Base-by-base conservation (phyloP, 148 eudicot genomes). In the Spergularia marina region DNA sequence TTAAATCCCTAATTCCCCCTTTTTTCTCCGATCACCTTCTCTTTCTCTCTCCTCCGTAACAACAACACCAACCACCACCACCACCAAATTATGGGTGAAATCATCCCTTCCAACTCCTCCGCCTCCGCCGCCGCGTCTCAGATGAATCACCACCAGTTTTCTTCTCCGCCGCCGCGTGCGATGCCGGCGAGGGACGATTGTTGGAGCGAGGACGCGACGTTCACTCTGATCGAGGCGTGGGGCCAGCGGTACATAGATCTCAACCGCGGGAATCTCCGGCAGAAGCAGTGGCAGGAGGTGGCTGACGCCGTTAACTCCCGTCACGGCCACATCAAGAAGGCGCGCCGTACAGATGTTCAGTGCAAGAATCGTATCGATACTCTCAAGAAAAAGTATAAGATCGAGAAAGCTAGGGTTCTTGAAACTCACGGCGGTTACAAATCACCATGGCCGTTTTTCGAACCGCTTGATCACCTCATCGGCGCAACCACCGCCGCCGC, bases 341-440 rank as follows among this genome's bases (percentile, higher is more conserved):
- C 88, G 0, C 71, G 82, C 0, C 80, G 96, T 4, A 87, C 93
- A 20, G 96, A 91, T 36, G 91, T 91, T 6, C 96, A 91, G 82
- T 89, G 96, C 40, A 91, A 91, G 90, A 91, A 91, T 60, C 91
- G 96, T 14, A 89, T 91, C 74, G 96, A 91, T 67, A 91, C 96
- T 9, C 70, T 91, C 51, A 91, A 91, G 93, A 91, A 91, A 81
- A 91, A 91, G 85, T 91, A 87, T 53, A 91, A 91, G 87, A 66
- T 74, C n/a, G 96, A 90, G 82, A 91, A 86, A 58, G 83, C 86
- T 79, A 91, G 81, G 86, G 87, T 87, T 87, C 71, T 82, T 49
- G 93, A 86, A 0, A 80, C 87, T 0, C 65, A 76, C 51, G 93
- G 89, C 4, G 12, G 8, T 0, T 72, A 75, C 34, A 54, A 74